Percentiles rank a stretch among this genome's conserved stretches.
Conservation (phyloP, 2,329 filamentous ascomycete genomes). For the Fusarium newnesense region DNA sequence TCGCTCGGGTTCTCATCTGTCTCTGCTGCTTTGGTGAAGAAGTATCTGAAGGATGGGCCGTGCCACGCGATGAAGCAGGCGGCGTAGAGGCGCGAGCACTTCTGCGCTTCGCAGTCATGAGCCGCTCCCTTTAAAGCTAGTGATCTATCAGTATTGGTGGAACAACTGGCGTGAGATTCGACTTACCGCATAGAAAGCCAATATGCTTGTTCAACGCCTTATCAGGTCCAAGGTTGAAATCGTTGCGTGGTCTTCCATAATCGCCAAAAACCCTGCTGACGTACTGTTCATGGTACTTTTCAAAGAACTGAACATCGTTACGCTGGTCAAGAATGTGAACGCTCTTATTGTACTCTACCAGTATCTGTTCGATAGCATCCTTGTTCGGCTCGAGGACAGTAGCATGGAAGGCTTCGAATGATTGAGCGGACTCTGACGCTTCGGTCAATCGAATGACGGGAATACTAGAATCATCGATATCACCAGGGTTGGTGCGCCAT, state of each 20-base stretch:
- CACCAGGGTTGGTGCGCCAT: background rate
- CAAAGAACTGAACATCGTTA: background rate
- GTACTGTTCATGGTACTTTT: background rate
- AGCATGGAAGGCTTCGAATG: background rate
- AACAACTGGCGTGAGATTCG: accelerated
- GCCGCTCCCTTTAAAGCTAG: background rate
- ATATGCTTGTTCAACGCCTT: background rate
- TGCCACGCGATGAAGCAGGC: background rate
- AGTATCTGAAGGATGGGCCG: background rate
- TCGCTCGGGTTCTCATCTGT: background rate
- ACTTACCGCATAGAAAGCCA: background rate
- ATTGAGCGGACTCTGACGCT: background rate
- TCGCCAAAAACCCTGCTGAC: background rate
- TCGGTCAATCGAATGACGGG: background rate
- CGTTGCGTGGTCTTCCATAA: background rate
- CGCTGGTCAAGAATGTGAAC: background rate
- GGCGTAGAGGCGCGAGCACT: accelerated
- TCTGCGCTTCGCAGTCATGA: background rate
- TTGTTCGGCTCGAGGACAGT: background rate
- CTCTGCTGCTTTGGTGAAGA: accelerated
- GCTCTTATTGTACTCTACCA: background rate
- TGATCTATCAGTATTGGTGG: background rate
- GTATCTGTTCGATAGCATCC: background rate
- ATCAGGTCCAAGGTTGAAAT: background rate
- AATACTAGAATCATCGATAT: background rate